phyloP scores from a whole-genome alignment of 306 rosid genomes.

The Notholithocarpus densiflorus region DNA sequence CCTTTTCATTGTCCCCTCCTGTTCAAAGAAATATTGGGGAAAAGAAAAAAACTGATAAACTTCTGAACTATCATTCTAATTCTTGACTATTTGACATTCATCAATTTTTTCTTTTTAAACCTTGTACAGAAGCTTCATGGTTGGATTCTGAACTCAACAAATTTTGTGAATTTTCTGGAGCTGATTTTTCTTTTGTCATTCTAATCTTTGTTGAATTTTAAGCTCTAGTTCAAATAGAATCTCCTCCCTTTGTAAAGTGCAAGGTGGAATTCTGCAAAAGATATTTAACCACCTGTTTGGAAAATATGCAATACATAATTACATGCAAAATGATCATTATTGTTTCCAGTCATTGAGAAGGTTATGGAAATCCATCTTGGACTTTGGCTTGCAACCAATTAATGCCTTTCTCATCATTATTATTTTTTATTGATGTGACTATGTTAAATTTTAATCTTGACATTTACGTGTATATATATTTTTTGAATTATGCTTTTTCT shows the following conservation, averaged over 20 bases:
- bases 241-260: too few species aligned
- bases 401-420: not conserved
- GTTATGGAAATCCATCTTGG: not conserved
- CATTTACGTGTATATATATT: conserved; percentile 1
- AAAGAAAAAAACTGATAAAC: too few species aligned
- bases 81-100: too few species aligned
- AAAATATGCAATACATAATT: not conserved
- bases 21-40: too few species aligned
- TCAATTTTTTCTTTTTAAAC: too few species aligned
- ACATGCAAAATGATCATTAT: not conserved
- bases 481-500: conserved; percentile 14
- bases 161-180: not conserved
- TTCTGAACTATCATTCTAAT: too few species aligned
- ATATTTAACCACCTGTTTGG: not conserved
- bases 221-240: not conserved
- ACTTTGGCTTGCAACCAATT: not conserved
- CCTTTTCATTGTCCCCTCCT: too few species aligned
- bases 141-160: too few species aligned
- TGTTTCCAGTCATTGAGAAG: not conserved
- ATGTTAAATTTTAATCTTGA: not conserved
- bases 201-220: not conserved
- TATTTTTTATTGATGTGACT: conserved; percentile 1
- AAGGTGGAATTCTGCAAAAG: too few species aligned
- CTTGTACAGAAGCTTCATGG: too few species aligned
- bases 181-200: not conserved